phyloP scores from a whole-genome alignment of 2,329 filamentous ascomycete species.

The Claviceps pazoutovae region DNA sequence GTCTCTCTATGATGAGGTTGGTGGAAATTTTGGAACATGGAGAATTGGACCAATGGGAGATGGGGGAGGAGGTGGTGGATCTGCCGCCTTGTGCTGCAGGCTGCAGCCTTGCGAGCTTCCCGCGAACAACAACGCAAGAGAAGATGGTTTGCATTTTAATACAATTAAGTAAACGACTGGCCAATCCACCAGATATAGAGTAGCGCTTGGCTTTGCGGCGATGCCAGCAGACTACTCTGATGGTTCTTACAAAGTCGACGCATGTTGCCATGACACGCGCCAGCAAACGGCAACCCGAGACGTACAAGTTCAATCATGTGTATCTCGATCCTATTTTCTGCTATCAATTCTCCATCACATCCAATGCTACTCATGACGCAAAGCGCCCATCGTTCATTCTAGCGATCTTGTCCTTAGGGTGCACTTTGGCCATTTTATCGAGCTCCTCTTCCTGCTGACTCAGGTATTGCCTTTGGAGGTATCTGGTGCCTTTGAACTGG shows the following conservation, averaged over 20 bases:
- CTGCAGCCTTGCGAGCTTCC: background rate
- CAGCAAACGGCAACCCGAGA: background rate
- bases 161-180: background rate
- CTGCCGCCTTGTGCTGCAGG: background rate
- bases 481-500: conserved; percentile 66
- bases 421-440: conserved; percentile 24
- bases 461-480: conserved; percentile 66
- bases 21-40: conserved; percentile 5
- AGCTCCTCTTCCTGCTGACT: conserved; percentile 33
- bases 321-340: background rate
- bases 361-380: conserved; percentile 13
- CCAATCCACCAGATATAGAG: conserved; percentile 12
- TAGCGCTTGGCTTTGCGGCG: background rate
- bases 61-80: background rate
- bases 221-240: background rate
- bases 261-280: background rate
- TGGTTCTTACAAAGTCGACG: background rate
- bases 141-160: background rate
- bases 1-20: background rate
- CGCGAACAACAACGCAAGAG: background rate
- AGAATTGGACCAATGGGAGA: conserved; percentile 4
- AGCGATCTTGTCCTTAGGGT: conserved; percentile 25
- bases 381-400: conserved; percentile 23
- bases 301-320: background rate
- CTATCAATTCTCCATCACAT: background rate